Base-by-base conservation (phyloP, 2,329 filamentous ascomycete genomes). In the Verticillium klebahnii region DNA sequence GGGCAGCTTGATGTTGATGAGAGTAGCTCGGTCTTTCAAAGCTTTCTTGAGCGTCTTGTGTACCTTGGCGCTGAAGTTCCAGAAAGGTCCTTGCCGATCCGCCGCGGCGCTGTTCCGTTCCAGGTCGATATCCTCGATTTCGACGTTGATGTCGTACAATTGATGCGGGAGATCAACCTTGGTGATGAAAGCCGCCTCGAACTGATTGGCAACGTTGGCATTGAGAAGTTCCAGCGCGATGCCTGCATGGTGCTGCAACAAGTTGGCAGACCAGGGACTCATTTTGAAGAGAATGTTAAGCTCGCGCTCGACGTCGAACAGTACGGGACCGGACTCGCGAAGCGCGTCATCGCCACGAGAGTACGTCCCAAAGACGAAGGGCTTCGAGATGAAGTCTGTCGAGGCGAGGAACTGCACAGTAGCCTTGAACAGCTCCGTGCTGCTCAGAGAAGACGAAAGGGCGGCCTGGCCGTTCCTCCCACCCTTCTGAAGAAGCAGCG, bases 401-500 rank as follows among this genome's bases (percentile, higher is more conserved):
- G 85, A 84, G 1, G 90, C 87, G 19, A 99, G 79, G 67, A 94
- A 95, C 71, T 97, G 94, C n/a, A 99, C 79, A 1, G 89, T 88
- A 2, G 92, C 93, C 75, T 97, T 98, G 83, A 99, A 97, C 55
- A 98, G 82, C 74, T 98, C 94, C 29, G 94, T 95, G 74, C 90
- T 90, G 77, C 90, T 97, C 69, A 97, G 90, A 8, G 91, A 91
- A 5, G 86, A 82, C 6, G 93, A 92, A 17, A 98, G 81, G 6
- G 91, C 78, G 2, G 89, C 83, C 65, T 87, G 85, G 2, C 90
- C 90, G 63, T 88, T 89, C 7, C 86, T 84, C 7, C 88, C 89
- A 31, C 91, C 91, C n/a, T 85, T 86, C 73, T 92, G 88, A 52
- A 98, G 80, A 2, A 98, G 79, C 15, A 97, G 80, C 36, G 93